Evolutionary conservation across 2,329 filamentous ascomycete genomes (phyloP).

Genomic region (Exserohilum turcica): DNA sequence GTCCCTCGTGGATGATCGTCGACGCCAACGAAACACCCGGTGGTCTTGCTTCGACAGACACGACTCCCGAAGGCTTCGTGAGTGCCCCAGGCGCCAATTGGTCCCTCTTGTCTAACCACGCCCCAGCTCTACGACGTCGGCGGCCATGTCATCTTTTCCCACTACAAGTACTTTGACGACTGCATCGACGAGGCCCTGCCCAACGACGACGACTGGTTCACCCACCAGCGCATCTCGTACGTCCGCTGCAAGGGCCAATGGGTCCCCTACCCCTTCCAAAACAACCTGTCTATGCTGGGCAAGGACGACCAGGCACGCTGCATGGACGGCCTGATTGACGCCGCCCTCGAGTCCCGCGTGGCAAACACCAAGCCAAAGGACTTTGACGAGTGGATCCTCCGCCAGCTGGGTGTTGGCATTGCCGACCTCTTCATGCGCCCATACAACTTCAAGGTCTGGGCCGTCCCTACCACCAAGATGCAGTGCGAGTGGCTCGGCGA

Average conservation of each 20-base stretch:
- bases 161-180: constrained; percentile 99
- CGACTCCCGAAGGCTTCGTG: constrained; percentile 96
- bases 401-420: constrained; percentile 86
- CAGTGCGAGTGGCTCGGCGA: constrained; percentile 98
- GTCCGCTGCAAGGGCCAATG: constrained; percentile 95
- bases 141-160: constrained; percentile 97
- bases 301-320: constrained; percentile 96
- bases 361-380: constrained; percentile 90
- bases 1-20: constrained; percentile 93
- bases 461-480: constrained; percentile 98
- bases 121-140: constrained; percentile 90
- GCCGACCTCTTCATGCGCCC: constrained; percentile 98
- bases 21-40: constrained; percentile 91
- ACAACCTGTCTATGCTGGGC: constrained; percentile 98
- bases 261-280: constrained; percentile 99
- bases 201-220: constrained; percentile 93
- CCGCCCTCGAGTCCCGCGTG: constrained; percentile 83
- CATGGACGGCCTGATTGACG: constrained; percentile 95
- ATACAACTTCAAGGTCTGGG: constrained; percentile 99
- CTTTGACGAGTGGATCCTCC: constrained; percentile 98
- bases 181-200: constrained; percentile 96
- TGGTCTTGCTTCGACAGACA: constrained; percentile 93
- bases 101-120: constrained; percentile 24
- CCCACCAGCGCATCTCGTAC: constrained; percentile 97
- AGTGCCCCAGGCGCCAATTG: constrained; percentile 52